phyloP scores from a whole-genome alignment of 2,329 filamentous ascomycete species.

The Alternaria ethzedia region DNA sequence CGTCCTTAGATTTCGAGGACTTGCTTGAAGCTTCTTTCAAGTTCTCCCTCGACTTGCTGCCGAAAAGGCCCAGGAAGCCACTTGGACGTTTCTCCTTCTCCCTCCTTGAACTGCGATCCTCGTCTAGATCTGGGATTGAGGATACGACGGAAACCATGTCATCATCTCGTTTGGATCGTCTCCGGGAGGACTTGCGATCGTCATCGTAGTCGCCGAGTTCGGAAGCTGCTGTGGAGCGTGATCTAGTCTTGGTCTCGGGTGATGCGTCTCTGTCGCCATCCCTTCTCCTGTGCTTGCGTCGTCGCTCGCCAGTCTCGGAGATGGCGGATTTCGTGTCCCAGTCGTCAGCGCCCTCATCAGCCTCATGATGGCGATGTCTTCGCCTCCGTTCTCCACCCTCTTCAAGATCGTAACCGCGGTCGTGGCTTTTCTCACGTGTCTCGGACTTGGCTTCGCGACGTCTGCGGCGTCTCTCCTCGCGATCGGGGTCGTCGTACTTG shows the following conservation, averaged over 20 bases:
- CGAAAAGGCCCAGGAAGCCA: constrained; percentile 55
- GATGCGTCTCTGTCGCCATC: constrained; percentile 43
- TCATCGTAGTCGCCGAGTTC: constrained; percentile 51
- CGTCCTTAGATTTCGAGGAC: constrained; percentile 42
- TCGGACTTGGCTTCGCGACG: constrained; percentile 27
- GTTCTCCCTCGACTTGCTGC: constrained; percentile 53
- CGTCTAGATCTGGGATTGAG: constrained; percentile 48
- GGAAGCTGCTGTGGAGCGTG: constrained; percentile 46
- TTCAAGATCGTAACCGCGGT: constrained; percentile 42
- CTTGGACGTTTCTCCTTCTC: constrained; percentile 54
- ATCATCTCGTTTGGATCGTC: constrained; percentile 52
- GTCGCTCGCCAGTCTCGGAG: constrained; percentile 45
- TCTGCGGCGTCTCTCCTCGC: constrained; percentile 37
- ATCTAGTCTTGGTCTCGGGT: constrained; percentile 31
- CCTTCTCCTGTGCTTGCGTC: constrained; percentile 42
- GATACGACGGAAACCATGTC: constrained; percentile 52
- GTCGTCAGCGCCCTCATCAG: constrained; percentile 47
- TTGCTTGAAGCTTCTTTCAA: constrained; percentile 41
- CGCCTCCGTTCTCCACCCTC: constrained; percentile 38
- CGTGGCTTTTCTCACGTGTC: constrained; percentile 45
- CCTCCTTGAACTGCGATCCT: constrained; percentile 45
- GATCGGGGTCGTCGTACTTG: constrained; percentile 39
- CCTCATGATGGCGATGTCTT: constrained; percentile 44
- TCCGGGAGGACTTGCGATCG: constrained; percentile 46
- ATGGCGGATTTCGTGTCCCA: constrained; percentile 50